Evolutionary conservation across 306 rosid genomes (phyloP), one percentile per base, ranked within the genome.

Genomic region (Glycyrrhiza uralensis): DNA sequence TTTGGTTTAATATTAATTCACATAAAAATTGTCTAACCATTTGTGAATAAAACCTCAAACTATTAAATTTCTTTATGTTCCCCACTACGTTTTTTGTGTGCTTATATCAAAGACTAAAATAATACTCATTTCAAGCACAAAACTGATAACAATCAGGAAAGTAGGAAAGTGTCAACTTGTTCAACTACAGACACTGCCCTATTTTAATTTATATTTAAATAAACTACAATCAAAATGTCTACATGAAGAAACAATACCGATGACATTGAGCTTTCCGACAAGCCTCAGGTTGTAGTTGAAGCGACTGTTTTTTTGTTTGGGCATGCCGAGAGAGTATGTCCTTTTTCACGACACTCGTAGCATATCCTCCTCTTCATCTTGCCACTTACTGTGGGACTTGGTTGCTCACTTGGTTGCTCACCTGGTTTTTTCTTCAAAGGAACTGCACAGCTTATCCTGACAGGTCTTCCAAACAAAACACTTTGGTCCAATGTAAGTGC

Each of bases 301-400:
- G 57, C 65, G 5, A 11, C 74, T 36, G 69, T 18, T 80, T 81
- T 85, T 69, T 83, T 89, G 83, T 81, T 85, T 29, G 92, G 95
- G 77, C 98, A 91, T 39, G 69, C 86, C 0, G 95, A 85, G 38
- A 85, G 66, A 69, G 77, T 13, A 82, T 94, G 98, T 6, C 98
- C 98, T 84, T 94, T 94, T 76, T 91, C 90, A 60, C 94, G 91
- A 59, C 98, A 94, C 35, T 88, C 97, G 5, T 83, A 91, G 77
- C 97, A 91, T 6, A 89, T 89, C 81, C 98, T 89, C 71, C 93
- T 83, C 86, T 61, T 91, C 38, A 84, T 81, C 86, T 91, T 93
- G 63, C 94, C 89, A 61, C 82, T 82, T 61, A 17, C 80, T 4
- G 11, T 33, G 44, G 85, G 30, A 59, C 38, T 65, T 36, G 82